Evolutionary conservation across 2,329 filamentous ascomycete genomes (phyloP), one percentile per base, ranked within the genome.

Genomic region (Colletotrichum falcatum): DNA sequence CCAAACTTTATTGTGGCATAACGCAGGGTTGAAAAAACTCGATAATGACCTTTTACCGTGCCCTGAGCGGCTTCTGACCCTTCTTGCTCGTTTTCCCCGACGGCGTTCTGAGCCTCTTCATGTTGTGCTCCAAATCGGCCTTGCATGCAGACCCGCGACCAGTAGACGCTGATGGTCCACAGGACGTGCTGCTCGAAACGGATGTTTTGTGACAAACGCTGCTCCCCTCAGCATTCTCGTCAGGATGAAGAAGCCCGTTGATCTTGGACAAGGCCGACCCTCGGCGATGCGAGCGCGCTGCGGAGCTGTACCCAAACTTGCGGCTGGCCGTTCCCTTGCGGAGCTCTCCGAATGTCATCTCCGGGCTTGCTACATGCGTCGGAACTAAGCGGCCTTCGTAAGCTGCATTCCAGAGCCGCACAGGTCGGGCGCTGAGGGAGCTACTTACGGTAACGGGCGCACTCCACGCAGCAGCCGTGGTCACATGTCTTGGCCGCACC

Each of bases 401-500:
- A 71, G 65, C 12, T 33, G 18, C 23, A 35, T 4, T 56, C 39
- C 26, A 8, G 9, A 35, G 18, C 44, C 26, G 33, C 12, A 20
- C 30, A 2, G 9, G 4, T 42, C 8, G 51, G 18, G 30, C 9
- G 16, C 5, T 42, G 4, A 8, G 12, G 35, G 4, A 8, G 12
- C 12, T 44, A 11, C 84, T 77, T 73, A 86, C 85, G 75, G 51
- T 82, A 81, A 56, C 80, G 80, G 33, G 79, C 81, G 72, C 87
- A 88, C 33, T 81, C 80, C 63, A 79, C 81, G 74, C 87, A 89
- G 73, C 86, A 88, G 18, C 84, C 85, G 70, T 89, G 87, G 62
- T 86, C 85, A 66, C 87, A 89, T 1, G 78, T 78, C 64, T 83
- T 79, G 56, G 81, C 76, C 26, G 79, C 75, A 64, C 84, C 82